Evolutionary conservation across 768 basidiomycete species (phyloP).

Genomic region (Lentinula guzmanii): DNA sequence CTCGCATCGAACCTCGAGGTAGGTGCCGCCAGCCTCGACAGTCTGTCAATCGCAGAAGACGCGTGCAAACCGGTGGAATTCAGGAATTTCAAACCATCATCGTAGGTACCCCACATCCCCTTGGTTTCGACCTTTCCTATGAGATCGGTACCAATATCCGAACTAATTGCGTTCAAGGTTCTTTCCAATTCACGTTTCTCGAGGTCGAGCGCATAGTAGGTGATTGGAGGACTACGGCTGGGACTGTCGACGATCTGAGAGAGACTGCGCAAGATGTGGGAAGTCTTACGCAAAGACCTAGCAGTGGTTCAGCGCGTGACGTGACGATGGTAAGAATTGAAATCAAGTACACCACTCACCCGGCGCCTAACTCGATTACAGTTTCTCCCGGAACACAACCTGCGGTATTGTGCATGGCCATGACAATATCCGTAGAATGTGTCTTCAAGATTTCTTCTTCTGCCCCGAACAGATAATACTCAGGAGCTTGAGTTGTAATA

Average conservation of each 20-base stretch:
- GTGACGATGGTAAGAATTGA: background rate
- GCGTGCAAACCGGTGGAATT: slow-evolving; percentile 51
- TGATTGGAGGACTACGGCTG: slow-evolving; percentile 44
- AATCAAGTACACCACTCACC: slow-evolving; percentile 49
- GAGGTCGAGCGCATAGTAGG: slow-evolving; percentile 91
- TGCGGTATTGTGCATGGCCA: slow-evolving; percentile 52
- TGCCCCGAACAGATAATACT: slow-evolving; percentile 88
- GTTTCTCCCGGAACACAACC: slow-evolving; percentile 39
- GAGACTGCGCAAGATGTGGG: slow-evolving; percentile 70
- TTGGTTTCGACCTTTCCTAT: slow-evolving; percentile 70
- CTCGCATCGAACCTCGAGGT: slow-evolving; percentile 12
- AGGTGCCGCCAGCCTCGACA: slow-evolving; percentile 7
- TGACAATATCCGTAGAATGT: slow-evolving; percentile 70
- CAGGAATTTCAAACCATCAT: slow-evolving; percentile 81
- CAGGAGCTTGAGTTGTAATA: slow-evolving; percentile 69
- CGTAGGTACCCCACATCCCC: slow-evolving; percentile 90
- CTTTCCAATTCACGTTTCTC: slow-evolving; percentile 82
- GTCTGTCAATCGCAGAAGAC: slow-evolving; percentile 9
- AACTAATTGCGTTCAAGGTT: slow-evolving; percentile 64
- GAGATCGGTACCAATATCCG: slow-evolving; percentile 56
- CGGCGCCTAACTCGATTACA: slow-evolving; percentile 90
- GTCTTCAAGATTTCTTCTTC: slow-evolving; percentile 81
- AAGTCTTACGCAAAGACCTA: slow-evolving; percentile 86
- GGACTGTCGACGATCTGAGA: slow-evolving; percentile 42
- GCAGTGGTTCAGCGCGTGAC: slow-evolving; percentile 1